phyloP scores from a whole-genome alignment of 495 filamentous ascomycete species.

The Trichoderma gamsii region DNA sequence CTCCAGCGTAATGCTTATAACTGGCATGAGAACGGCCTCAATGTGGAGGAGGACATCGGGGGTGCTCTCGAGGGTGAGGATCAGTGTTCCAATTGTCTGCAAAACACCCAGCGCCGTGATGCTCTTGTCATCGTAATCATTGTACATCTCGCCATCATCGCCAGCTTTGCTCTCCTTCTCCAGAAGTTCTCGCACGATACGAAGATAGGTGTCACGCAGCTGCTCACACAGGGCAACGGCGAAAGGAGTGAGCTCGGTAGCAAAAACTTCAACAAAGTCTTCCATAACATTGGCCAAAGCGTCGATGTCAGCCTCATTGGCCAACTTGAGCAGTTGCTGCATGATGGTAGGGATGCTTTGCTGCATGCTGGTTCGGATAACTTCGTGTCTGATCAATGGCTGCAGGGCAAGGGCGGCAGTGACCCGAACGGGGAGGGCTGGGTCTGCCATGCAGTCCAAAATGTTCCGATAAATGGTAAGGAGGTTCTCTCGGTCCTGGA shows the following conservation, averaged over 20 bases:
- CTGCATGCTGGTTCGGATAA: constrained; percentile 91
- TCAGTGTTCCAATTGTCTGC: constrained; percentile 95
- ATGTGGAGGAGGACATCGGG: constrained; percentile 90
- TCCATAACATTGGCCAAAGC: constrained; percentile 99
- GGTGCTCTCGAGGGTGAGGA: constrained; percentile 92
- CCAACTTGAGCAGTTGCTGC: constrained; percentile 94
- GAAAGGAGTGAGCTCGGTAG: constrained; percentile 89
- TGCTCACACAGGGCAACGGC: constrained; percentile 97
- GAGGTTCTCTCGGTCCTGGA: constrained; percentile 90
- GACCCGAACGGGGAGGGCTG: constrained; percentile 84
- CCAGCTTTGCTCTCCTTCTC: constrained; percentile 73
- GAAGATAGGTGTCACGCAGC: constrained; percentile 89
- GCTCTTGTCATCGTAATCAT: constrained; percentile 96
- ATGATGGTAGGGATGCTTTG: constrained; percentile 99
- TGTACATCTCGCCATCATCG: constrained; percentile 72
- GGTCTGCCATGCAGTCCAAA: constrained; percentile 91
- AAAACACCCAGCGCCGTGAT: constrained; percentile 94
- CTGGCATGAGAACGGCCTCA: constrained; percentile 92
- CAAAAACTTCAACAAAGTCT: constrained; percentile 98
- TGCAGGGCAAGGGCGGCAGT: constrained; percentile 92
- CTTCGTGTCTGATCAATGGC: constrained; percentile 89
- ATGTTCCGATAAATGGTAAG: constrained; percentile 95
- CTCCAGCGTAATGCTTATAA: constrained; percentile 90
- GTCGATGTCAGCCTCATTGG: constrained; percentile 93
- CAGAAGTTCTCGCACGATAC: constrained; percentile 85